Conservation (phyloP, 1,284 basidiomycete species). For the Porodaedalea pini region DNA sequence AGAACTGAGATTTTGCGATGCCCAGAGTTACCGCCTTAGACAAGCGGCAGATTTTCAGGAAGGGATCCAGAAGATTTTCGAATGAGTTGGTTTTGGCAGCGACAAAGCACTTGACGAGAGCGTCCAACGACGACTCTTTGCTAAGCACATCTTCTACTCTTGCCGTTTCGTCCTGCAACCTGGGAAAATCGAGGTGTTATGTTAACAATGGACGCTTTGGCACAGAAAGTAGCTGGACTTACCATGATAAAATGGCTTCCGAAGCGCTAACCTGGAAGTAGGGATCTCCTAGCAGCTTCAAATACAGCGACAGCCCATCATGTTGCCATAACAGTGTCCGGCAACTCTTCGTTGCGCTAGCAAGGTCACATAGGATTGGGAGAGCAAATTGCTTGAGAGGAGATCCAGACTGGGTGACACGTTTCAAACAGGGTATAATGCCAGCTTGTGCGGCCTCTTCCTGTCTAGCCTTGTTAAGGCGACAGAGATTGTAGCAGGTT, state of each 20-base stretch:
- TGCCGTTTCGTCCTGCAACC: constrained; percentile 92
- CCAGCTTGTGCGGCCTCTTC: constrained; percentile 96
- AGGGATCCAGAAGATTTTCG: constrained; percentile 90
- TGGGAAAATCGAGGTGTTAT: constrained; percentile 31
- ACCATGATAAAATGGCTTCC: constrained; percentile 91
- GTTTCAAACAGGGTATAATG: constrained; percentile 87
- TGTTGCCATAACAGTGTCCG: constrained; percentile 86
- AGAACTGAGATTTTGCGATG: constrained; percentile 80
- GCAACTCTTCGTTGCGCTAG: constrained; percentile 89
- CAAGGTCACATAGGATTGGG: constrained; percentile 93
- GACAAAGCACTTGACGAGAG: constrained; percentile 81
- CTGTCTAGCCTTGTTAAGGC: constrained; percentile 90
- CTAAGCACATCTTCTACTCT: constrained; percentile 88
- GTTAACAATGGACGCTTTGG: neutral
- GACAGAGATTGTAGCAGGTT: constrained; percentile 91
- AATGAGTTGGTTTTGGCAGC: constrained; percentile 89
- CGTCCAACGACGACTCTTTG: constrained; percentile 65
- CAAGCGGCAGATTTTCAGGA: constrained; percentile 84
- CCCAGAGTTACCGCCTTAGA: constrained; percentile 74
- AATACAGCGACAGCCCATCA: constrained; percentile 78
- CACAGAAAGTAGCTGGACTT: constrained; percentile 26
- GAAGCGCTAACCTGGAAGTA: constrained; percentile 95
- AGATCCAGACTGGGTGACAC: constrained; percentile 82
- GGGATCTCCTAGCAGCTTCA: constrained; percentile 83
- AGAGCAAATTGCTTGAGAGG: constrained; percentile 95